phyloP scores from a whole-genome alignment of 1,284 basidiomycete species.

The Flammula alnicola region DNA sequence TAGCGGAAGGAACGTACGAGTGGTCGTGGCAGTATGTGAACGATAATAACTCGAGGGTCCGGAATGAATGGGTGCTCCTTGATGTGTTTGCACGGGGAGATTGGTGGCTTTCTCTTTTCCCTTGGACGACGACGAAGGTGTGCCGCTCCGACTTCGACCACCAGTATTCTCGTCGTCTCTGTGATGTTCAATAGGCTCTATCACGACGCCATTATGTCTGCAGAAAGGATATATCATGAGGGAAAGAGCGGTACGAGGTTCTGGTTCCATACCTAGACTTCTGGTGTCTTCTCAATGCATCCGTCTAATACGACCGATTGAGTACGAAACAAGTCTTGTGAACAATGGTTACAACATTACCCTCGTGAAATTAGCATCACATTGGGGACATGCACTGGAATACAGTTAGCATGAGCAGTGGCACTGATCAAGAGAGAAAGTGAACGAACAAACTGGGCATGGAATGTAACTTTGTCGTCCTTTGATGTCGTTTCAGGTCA shows the following conservation, averaged over 20 bases:
- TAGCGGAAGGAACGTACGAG: conserved; percentile 30
- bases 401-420: conserved; percentile 11
- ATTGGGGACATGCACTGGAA: conserved; percentile 71
- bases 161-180: conserved; percentile 39
- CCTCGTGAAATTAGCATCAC: conserved; percentile 76
- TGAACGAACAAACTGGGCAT: conserved; percentile 68
- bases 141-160: conserved; percentile 54
- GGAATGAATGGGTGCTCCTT: conserved; percentile 34
- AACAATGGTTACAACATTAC: conserved; percentile 41
- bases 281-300: conserved; percentile 64
- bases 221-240: conserved; percentile 1
- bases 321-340: conserved; percentile 10
- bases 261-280: conserved; percentile 57
- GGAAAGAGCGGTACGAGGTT: conserved; percentile 16
- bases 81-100: conserved; percentile 33
- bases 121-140: conserved; percentile 45
- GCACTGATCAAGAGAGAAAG: conserved; percentile 16
- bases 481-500: conserved; percentile 76
- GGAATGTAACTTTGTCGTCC: conserved; percentile 74
- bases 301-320: conserved; percentile 44
- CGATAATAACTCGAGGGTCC: conserved; percentile 65
- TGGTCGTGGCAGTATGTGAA: conserved; percentile 50
- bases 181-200: conserved; percentile 50
- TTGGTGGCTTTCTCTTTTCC: conserved; percentile 40
- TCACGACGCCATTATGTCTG: conserved; percentile 72